These are phyloP conservation scores for Microstroma glucosiphilum DNA, from an alignment of 1,284 basidiomycete genomes.

Conservation along the genomic window DNA sequence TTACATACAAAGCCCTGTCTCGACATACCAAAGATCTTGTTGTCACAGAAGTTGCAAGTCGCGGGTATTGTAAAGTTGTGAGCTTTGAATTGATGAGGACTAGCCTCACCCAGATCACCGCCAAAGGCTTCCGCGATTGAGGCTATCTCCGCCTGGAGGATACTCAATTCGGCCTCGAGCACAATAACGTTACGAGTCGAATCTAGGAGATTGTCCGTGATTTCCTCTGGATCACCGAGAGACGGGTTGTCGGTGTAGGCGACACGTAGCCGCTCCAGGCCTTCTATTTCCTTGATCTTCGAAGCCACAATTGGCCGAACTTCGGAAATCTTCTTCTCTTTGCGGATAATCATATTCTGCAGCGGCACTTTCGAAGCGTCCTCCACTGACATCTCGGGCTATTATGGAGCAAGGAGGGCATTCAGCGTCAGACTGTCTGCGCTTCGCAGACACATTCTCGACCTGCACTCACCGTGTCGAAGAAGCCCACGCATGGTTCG, in stretches of 20 bases:
- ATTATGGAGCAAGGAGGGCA: not conserved
- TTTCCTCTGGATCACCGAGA: conserved; percentile 30
- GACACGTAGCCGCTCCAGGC: conserved; percentile 27
- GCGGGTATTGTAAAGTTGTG: conserved; percentile 34
- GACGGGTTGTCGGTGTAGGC: conserved; percentile 24
- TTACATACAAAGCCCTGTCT: conserved; percentile 32
- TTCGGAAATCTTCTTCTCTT: conserved; percentile 21
- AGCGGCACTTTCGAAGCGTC: conserved; percentile 23
- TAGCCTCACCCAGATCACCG: conserved; percentile 23
- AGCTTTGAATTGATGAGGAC: conserved; percentile 36
- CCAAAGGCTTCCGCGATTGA: conserved; percentile 24
- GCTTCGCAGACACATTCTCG: too few relatives aligned
- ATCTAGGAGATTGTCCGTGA: conserved; percentile 34
- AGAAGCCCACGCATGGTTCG: conserved; percentile 37
- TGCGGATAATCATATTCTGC: conserved; percentile 30
- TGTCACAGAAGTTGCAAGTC: conserved; percentile 29
- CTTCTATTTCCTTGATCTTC: conserved; percentile 25
- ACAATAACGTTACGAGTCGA: conserved; percentile 15
- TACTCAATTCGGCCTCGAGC: conserved; percentile 24
- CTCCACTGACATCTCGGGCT: conserved; percentile 28
- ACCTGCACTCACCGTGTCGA: conserved; percentile 17
- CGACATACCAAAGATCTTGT: conserved; percentile 34
- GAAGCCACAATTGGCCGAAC: conserved; percentile 22
- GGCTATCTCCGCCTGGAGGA: conserved; percentile 25
- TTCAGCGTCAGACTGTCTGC: not conserved